These are phyloP conservation scores for Plasmodium cynomolgi DNA, from an alignment of 169 alveolate genomes.

Conservation along the genomic window DNA sequence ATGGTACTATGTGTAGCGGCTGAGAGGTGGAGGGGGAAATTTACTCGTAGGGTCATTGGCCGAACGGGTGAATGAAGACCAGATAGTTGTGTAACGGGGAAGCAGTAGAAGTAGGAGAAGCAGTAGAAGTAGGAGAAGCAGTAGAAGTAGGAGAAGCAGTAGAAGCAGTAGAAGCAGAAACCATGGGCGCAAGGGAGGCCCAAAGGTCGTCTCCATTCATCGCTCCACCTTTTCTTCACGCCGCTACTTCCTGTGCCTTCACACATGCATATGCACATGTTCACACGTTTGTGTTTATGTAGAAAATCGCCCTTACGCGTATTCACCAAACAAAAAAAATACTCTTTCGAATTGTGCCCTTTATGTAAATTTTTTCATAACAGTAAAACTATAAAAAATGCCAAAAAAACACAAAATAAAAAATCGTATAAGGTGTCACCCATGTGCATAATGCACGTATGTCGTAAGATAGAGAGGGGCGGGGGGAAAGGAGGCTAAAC, in stretches of 20 bases:
- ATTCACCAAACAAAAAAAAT: background rate
- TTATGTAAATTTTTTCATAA: background rate
- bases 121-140: no score
- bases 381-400: background rate
- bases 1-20: background rate
- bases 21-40: background rate
- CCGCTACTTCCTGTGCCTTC: background rate
- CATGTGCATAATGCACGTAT: background rate
- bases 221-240: background rate
- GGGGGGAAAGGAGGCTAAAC: background rate
- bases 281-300: background rate
- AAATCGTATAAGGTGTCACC: background rate
- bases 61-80: background rate
- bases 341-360: background rate
- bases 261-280: background rate
- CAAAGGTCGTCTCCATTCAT: background rate
- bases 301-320: background rate
- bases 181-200: background rate
- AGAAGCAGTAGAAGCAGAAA: background rate
- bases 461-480: background rate
- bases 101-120: no score
- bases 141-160: no score
- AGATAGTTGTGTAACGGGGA: background rate
- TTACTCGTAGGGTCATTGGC: background rate
- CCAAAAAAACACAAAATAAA: background rate